phyloP scores from a whole-genome alignment of 176 grass and related monocot species.

The Thinopyrum elongatum region DNA sequence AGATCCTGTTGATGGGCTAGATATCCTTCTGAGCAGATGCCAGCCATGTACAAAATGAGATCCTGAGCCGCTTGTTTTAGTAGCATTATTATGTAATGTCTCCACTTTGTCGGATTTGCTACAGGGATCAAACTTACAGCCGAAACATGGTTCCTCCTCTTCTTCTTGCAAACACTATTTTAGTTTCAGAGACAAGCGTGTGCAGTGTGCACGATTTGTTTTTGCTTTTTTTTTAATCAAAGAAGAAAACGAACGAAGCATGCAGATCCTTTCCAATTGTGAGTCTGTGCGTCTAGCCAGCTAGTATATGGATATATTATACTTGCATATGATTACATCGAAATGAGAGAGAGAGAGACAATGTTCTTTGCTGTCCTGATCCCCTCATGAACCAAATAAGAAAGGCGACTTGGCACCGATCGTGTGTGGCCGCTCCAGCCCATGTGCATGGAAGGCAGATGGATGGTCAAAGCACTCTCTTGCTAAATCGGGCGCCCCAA shows the following conservation, averaged over 20 bases:
- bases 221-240: background rate
- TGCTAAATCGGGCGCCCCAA: background rate
- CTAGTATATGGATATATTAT: background rate
- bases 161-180: background rate
- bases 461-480: constrained; percentile 25
- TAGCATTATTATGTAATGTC: background rate
- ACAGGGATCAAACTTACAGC: no score
- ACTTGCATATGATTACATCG: background rate
- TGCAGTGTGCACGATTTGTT: background rate
- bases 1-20: background rate
- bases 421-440: background rate
- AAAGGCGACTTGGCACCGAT: constrained; percentile 9
- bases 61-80: background rate
- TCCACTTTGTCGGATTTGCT: background rate
- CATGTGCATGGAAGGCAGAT: background rate
- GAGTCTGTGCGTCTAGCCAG: background rate
- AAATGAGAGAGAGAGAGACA: background rate
- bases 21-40: background rate
- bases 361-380: background rate
- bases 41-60: background rate
- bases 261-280: background rate
- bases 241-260: background rate
- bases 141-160: background rate
- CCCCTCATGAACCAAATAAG: background rate
- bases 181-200: background rate